Evolutionary conservation across 441 rosid species (phyloP).

Genomic region (Brassica balearica): DNA sequence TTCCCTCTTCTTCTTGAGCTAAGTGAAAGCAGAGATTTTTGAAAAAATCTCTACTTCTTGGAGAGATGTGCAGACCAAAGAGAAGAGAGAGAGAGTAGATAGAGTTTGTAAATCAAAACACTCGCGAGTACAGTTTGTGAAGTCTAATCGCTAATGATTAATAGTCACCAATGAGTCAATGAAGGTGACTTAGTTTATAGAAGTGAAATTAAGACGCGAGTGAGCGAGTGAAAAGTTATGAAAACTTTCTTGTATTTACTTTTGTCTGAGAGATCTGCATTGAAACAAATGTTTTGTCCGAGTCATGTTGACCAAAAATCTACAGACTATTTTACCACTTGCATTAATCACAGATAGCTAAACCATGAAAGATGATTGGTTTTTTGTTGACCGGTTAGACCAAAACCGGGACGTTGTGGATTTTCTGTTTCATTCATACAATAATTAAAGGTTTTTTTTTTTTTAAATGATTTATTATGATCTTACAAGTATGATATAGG

Average conservation of each 20-base stretch:
- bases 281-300: neutral
- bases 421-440: neutral
- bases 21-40: slow-evolving; percentile 43
- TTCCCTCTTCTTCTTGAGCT: slow-evolving; percentile 43
- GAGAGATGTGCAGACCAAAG: slow-evolving; percentile 40
- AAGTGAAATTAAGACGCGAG: slow-evolving; percentile 1
- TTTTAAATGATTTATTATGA: too few species aligned
- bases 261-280: slow-evolving; percentile 1
- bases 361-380: neutral
- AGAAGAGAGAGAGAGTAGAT: neutral
- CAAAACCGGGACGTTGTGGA: neutral
- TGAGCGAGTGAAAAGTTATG: slow-evolving; percentile 24
- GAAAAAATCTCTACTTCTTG: slow-evolving; percentile 19
- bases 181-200: neutral
- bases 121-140: neutral
- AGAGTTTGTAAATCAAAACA: neutral
- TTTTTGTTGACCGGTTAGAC: neutral
- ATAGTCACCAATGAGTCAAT: neutral
- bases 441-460: neutral
- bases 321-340: neutral
- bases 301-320: slow-evolving; percentile 9
- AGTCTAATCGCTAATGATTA: slow-evolving; percentile 19
- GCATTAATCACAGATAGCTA: neutral
- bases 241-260: slow-evolving; percentile 30
- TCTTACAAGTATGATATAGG: too few species aligned